These are phyloP conservation scores for Verticillium nubilum DNA, from an alignment of 2,329 filamentous ascomycete genomes.

Conservation along the genomic window DNA sequence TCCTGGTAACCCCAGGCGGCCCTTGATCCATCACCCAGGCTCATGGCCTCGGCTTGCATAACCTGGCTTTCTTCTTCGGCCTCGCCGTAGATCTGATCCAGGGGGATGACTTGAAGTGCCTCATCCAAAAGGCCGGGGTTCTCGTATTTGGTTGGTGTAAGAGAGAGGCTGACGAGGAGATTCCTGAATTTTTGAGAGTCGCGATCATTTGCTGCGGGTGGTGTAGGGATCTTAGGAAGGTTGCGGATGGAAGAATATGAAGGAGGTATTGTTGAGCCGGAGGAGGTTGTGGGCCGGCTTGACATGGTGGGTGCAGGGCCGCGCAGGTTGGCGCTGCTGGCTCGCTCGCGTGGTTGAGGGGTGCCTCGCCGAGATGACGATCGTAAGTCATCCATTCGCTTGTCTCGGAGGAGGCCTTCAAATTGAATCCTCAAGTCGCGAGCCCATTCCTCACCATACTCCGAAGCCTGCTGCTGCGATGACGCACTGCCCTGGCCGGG, in stretches of 20 bases:
- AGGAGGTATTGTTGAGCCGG: constrained; percentile 35
- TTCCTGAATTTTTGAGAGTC: constrained; percentile 72
- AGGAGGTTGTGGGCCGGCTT: constrained; percentile 41
- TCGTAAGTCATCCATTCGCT: constrained; percentile 75
- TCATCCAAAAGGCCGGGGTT: constrained; percentile 94
- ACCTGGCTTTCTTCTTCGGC: constrained; percentile 92
- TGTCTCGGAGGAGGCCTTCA: constrained; percentile 79
- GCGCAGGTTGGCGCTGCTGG: constrained; percentile 44
- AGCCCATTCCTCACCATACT: constrained; percentile 69
- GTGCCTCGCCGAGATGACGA: constrained; percentile 50
- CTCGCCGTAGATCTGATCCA: constrained; percentile 88
- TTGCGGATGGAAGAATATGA: constrained; percentile 45
- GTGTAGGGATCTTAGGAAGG: constrained; percentile 58
- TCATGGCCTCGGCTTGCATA: constrained; percentile 79
- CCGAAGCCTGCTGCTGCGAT: constrained; percentile 14
- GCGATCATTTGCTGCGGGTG: constrained; percentile 61
- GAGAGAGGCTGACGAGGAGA: constrained; percentile 76
- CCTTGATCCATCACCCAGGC: constrained; percentile 72
- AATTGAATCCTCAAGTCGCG: constrained; percentile 77
- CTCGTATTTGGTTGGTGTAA: constrained; percentile 90
- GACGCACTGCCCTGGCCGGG: constrained; percentile 19
- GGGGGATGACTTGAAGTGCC: constrained; percentile 76
- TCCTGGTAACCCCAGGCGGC: constrained; percentile 97
- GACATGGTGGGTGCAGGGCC: constrained; percentile 30
- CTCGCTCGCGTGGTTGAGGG: constrained; percentile 42